These are phyloP conservation scores for Diaporthe citrichinensis DNA, from an alignment of 2,329 filamentous ascomycete genomes.

Conservation along the genomic window DNA sequence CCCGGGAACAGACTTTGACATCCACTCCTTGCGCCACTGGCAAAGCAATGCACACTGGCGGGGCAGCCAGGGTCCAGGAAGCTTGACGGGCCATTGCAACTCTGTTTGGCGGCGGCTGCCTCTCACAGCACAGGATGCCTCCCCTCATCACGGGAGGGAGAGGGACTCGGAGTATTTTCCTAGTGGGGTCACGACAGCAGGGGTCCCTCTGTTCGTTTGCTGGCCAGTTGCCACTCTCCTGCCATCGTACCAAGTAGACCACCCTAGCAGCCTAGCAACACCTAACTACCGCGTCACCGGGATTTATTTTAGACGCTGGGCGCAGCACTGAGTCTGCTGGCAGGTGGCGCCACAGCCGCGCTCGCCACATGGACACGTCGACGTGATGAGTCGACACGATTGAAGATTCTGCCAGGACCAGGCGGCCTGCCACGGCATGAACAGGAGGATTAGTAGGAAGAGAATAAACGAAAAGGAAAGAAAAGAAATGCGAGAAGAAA, in stretches of 20 bases:
- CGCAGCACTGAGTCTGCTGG: neutral
- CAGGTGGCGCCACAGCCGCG: slow-evolving; percentile 31
- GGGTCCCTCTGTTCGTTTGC: neutral
- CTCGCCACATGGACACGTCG: slow-evolving; percentile 20
- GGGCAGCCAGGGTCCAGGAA: slow-evolving; percentile 21
- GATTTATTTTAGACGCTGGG: slow-evolving; percentile 11
- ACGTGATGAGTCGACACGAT: neutral
- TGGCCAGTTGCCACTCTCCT: slow-evolving; percentile 5
- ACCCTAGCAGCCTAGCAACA: neutral
- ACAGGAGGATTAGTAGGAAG: neutral
- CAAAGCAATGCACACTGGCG: slow-evolving; percentile 16
- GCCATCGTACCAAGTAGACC: neutral
- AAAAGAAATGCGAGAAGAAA: neutral
- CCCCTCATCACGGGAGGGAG: slow-evolving; percentile 2
- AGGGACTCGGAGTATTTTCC: slow-evolving; percentile 4
- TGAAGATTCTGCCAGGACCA: neutral
- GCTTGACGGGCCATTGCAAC: neutral
- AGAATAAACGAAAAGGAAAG: neutral
- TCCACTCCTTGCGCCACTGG: slow-evolving; percentile 25
- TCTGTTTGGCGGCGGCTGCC: slow-evolving; percentile 11
- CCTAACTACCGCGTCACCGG: slow-evolving; percentile 8
- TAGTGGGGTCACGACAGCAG: neutral
- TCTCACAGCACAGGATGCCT: slow-evolving; percentile 13
- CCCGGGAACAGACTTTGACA: slow-evolving; percentile 13
- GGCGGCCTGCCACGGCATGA: neutral